These are phyloP conservation scores for Grosmannia clavigera DNA, from an alignment of 2,329 filamentous ascomycete genomes.

Conservation along the genomic window DNA sequence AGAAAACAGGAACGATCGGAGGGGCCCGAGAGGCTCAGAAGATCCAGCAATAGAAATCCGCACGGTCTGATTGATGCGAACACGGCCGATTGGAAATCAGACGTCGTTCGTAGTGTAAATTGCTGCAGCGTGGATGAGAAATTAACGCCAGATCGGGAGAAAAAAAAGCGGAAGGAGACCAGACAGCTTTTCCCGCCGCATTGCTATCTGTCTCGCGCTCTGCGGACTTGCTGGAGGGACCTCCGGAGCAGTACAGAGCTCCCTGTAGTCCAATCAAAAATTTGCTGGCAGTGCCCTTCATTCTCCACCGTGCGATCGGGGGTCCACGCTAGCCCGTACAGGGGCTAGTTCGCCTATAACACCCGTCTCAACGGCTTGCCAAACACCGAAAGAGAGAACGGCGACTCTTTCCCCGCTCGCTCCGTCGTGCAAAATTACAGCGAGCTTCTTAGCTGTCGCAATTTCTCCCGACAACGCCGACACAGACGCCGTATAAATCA, in stretches of 20 bases:
- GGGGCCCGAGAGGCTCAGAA: neutral
- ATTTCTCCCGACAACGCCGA: neutral
- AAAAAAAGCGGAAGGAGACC: neutral
- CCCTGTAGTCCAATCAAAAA: neutral
- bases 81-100: neutral
- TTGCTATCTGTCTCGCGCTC: neutral
- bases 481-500: neutral
- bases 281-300: neutral
- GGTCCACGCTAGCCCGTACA: neutral
- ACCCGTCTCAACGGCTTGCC: neutral
- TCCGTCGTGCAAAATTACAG: neutral
- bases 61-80: neutral
- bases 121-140: neutral
- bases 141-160: constrained; percentile 1
- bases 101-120: neutral
- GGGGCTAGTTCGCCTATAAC: neutral
- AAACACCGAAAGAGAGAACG: neutral
- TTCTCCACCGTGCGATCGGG: neutral
- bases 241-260: neutral
- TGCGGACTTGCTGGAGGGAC: neutral
- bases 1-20: neutral
- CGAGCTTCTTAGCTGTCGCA: neutral
- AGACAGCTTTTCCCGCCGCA: neutral
- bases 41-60: too few relatives aligned
- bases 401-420: neutral